Conservation (phyloP, 768 basidiomycete genomes). For the Gloeopeniophorella convolvens region DNA sequence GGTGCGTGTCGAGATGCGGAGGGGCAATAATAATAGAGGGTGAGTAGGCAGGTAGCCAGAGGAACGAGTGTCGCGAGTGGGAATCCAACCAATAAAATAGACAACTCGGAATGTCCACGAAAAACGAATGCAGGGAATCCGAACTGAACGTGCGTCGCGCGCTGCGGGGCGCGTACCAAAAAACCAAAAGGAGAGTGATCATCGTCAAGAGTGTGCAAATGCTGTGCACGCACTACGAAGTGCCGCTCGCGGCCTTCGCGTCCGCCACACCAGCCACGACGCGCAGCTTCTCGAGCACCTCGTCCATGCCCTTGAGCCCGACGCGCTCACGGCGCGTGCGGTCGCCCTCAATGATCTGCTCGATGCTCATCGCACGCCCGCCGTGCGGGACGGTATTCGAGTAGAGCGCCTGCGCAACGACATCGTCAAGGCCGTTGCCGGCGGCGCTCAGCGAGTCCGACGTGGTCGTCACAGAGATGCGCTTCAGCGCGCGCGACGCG, state of each 20-base stretch:
- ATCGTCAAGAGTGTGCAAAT: too few species aligned
- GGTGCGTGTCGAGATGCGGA: background rate
- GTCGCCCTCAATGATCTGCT: conserved; percentile 19
- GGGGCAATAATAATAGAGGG: conserved; percentile 1
- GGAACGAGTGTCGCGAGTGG: too few species aligned
- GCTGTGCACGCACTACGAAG: too few species aligned
- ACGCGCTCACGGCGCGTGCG: conserved; percentile 13
- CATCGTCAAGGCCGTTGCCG: conserved; percentile 6
- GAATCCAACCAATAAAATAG: too few species aligned
- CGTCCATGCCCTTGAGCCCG: conserved; percentile 20
- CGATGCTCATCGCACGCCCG: conserved; percentile 16
- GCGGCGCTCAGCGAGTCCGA: background rate
- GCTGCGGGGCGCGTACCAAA: too few species aligned
- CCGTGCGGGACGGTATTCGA: background rate
- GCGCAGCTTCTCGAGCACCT: conserved; percentile 18
- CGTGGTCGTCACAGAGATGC: conserved; percentile 8
- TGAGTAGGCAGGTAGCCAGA: background rate
- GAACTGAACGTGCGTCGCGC: too few species aligned
- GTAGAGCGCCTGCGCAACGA: background rate
- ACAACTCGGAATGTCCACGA: too few species aligned
- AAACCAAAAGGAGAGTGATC: too few species aligned
- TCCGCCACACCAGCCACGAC: conserved; percentile 12
- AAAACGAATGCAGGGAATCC: too few species aligned
- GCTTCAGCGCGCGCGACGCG: conserved; percentile 17
- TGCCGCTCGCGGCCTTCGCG: conserved; percentile 1